These are phyloP conservation scores for Geosiphon pyriformis DNA, from an alignment of 192 early-diverging fungal species.

Conservation along the genomic window DNA sequence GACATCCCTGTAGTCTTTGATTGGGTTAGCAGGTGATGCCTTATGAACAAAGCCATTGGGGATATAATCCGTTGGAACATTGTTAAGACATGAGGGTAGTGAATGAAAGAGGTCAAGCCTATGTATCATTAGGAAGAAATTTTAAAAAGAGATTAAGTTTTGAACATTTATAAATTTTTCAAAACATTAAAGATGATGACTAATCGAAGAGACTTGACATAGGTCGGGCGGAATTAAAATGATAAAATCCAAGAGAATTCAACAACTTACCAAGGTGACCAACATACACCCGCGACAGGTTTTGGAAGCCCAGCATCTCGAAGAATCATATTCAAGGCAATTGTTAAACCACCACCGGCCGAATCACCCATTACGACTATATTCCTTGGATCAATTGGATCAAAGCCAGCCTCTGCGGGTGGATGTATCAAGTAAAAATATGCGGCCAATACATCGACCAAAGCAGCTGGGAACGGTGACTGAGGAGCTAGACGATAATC, in stretches of 20 bases:
- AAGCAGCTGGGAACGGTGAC: slow-evolving; percentile 71
- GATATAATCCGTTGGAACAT: slow-evolving; percentile 39
- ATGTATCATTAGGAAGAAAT: too few relatives aligned
- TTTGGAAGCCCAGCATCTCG: slow-evolving; percentile 49
- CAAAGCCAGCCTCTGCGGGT: slow-evolving; percentile 39
- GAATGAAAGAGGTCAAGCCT: slow-evolving; percentile 42
- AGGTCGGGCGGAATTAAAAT: too few relatives aligned
- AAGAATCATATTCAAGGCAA: slow-evolving; percentile 51
- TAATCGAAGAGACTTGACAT: too few relatives aligned
- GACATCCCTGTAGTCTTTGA: not conserved
- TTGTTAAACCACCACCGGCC: slow-evolving; percentile 58
- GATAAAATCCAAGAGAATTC: too few relatives aligned
- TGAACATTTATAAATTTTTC: too few relatives aligned
- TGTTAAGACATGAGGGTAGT: slow-evolving; percentile 37
- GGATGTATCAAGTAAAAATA: slow-evolving; percentile 64
- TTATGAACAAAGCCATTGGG: slow-evolving; percentile 43
- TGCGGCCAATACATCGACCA: slow-evolving; percentile 77
- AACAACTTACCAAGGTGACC: slow-evolving; percentile 69
- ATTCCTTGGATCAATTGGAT: slow-evolving; percentile 44
- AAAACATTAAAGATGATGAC: too few relatives aligned
- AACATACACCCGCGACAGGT: slow-evolving; percentile 49
- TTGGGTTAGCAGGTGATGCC: slow-evolving; percentile 24
- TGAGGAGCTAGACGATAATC: slow-evolving; percentile 83
- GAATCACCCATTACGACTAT: slow-evolving; percentile 66
- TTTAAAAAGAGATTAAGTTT: too few relatives aligned